Base-by-base conservation (phyloP, 1,284 basidiomycete species). In the Phlebopus sp. region DNA sequence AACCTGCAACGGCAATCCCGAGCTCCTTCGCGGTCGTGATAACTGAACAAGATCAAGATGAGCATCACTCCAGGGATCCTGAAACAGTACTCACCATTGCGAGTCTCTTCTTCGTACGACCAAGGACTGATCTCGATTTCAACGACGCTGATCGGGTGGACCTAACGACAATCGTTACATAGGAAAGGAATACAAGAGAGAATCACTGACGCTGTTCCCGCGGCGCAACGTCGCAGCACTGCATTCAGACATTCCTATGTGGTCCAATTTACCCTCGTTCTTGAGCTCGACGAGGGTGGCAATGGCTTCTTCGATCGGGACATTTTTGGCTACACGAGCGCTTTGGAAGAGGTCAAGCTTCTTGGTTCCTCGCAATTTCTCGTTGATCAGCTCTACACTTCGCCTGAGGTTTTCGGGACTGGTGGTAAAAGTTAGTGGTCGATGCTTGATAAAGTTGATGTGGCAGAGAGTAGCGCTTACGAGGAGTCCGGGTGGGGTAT, bases 71-170 rank as follows among this genome's bases (percentile, higher is more conserved):
- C 10, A 30, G 35, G 9, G 29, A n/a, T n/a, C 38, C 39, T 17
- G 18, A 11, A 14, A 17, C 17, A n/a, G 5, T 25, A 35, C 50
- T 11, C 7, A 73, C 71, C 72, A 31, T 70, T 59, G 21, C 62
- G 65, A 3, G 68, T 63, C 49, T 77, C 74, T 18, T 71, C 59
- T 37, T 74, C 75, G 49, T 74, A 74, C 4, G 69, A 65, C 68
- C 75, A 79, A 7, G 78, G 70, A 34, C 75, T 78, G 30, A 79
- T 64, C 55, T 81, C 79, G 40, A 78, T 76, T 58, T 81, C 79
- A 21, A 77, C 72, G 5, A 71, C 63, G n/a, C 73, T 67, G 43
- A 81, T 71, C 3, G 72, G 73, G 31, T 71, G 67, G 15, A 76
- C 62, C 76, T 78, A 29, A 1, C 17, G 18, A 29, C 27, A 15